A percentile compares a stretch with the other conserved stretches of the same genome.
These are phyloP conservation scores for Aspergillus ellipticus DNA, from an alignment of 495 filamentous ascomycete species.

Conservation along the genomic window DNA sequence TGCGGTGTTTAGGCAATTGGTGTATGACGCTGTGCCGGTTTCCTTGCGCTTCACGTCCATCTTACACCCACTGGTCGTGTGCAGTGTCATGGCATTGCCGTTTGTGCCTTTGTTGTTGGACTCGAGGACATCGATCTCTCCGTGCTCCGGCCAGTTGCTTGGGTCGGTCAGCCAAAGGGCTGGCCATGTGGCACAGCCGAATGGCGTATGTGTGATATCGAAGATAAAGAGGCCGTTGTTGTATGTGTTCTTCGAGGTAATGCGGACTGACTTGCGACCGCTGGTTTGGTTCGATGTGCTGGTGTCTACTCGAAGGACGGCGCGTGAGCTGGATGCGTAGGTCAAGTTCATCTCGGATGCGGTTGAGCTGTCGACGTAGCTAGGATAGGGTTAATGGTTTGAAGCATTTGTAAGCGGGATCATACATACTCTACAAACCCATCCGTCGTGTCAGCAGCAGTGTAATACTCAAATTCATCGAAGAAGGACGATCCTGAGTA, in stretches of 20 bases:
- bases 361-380: constrained; percentile 33
- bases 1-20: constrained; percentile 34
- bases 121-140: constrained; percentile 51
- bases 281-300: constrained; percentile 35
- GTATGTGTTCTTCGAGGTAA: constrained; percentile 51
- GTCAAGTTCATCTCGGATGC: constrained; percentile 48
- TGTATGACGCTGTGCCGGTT: constrained; percentile 26
- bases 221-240: constrained; percentile 53
- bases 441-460: constrained; percentile 46
- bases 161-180: constrained; percentile 63
- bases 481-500: constrained; percentile 49
- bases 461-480: constrained; percentile 51
- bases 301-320: constrained; percentile 51
- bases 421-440: constrained; percentile 51
- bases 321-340: constrained; percentile 41
- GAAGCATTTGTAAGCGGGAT: no score
- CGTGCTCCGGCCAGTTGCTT: constrained; percentile 53
- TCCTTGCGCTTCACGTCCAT: constrained; percentile 48
- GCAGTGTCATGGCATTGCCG: constrained; percentile 45
- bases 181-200: constrained; percentile 54
- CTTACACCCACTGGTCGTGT: constrained; percentile 40
- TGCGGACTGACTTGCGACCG: constrained; percentile 53
- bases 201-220: constrained; percentile 49
- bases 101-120: constrained; percentile 42
- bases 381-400: background rate